Base-by-base conservation (phyloP, 2,329 filamentous ascomycete species). In the Claviceps lovelessii region DNA sequence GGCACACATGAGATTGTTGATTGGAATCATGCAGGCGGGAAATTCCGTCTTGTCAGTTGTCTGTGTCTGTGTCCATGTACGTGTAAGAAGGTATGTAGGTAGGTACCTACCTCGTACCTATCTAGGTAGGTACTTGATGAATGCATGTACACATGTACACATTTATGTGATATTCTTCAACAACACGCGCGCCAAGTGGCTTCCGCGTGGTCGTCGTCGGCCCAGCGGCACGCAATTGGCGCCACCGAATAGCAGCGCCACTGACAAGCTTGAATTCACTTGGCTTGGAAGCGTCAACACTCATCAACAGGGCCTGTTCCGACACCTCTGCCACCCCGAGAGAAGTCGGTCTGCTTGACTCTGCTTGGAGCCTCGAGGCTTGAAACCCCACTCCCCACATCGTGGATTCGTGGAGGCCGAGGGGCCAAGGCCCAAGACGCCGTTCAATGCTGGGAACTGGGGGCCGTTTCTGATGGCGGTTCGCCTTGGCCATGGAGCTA, bases 1-100 rank as follows among this genome's bases (percentile, higher is more conserved):
- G 52, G 55, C 44, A 45, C 47, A 48, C 48, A 53, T 11, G 23
- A 54, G 42, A 56, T 54, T 52, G 41, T 19, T 52, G 49, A 54
- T 56, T 41, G 48, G 48, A 52, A 39, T 37, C 44, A 49, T 54
- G 23, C 23, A 50, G 51, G 37, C 45, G 49, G 55, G 49, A 49
- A 44, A 56, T 8, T 41, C 55, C 52, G 55, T 39, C 9, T 50
- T 8, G 13, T 23, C 31, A n/a, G 11, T 41, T 46, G 46, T 28
- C 31, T 56, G 31, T 1, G 35, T 15, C 49, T 44, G 46, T 41
- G 39, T 41, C 37, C 17, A n/a, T 17, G 39, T n/a, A 39, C 39
- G 17, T 41, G 23, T 23, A 23, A 23, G 23, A 23, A 23, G 23
- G 23, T 23, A 23, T 23, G 23, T 23, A 23, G 23, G 23, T 23